Conservation (phyloP, 2,329 filamentous ascomycete species). For the Ophiostoma tasmaniense region DNA sequence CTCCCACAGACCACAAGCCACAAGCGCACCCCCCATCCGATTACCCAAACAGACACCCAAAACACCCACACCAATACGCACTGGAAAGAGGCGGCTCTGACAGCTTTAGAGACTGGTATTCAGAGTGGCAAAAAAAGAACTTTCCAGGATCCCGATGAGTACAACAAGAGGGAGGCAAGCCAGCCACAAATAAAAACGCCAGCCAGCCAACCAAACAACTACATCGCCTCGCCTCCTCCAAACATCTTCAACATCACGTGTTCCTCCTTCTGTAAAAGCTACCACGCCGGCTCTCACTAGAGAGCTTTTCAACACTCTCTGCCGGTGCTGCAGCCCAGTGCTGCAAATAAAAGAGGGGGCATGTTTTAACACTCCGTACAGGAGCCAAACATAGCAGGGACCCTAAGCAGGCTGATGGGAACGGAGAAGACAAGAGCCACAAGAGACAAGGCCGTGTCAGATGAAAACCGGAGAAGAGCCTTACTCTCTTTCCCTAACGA, state of each 20-base stretch:
- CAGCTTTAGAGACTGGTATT: not conserved
- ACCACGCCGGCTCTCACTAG: not conserved
- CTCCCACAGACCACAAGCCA: not conserved
- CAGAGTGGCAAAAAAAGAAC: not conserved
- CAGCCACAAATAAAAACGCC: not conserved
- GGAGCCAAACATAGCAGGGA: not conserved
- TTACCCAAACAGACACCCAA: not conserved
- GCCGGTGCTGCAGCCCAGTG: not conserved
- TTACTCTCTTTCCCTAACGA: slow-evolving; percentile 11
- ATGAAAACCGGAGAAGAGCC: slow-evolving; percentile 14
- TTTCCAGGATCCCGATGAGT: not conserved
- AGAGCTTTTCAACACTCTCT: not conserved
- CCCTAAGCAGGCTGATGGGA: not conserved
- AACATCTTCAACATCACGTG: not conserved
- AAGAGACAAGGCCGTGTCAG: slow-evolving; percentile 8
- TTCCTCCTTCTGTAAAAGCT: not conserved
- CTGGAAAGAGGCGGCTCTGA: not conserved
- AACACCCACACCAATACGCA: not conserved
- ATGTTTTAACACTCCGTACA: not conserved
- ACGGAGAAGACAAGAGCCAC: slow-evolving; percentile 1
- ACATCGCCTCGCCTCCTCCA: not conserved
- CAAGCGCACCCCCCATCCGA: not conserved
- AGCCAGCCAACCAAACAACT: not conserved
- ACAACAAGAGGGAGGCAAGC: not conserved
- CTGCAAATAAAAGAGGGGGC: slow-evolving; percentile 7